Conservation (phyloP, 768 basidiomycete species). For the Leccinellum rugosiceps region DNA sequence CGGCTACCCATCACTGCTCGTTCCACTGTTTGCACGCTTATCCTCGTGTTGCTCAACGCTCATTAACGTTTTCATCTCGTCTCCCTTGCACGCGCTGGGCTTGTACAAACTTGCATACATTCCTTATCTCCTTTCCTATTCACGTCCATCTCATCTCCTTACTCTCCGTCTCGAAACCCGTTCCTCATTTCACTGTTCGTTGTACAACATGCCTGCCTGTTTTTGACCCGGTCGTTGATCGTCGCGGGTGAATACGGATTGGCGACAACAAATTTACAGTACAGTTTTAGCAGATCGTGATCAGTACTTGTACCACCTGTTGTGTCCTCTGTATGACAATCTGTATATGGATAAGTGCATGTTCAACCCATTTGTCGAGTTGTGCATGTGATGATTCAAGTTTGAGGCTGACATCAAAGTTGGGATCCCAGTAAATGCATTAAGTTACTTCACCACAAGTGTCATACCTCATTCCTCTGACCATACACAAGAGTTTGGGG, state of each 20-base stretch:
- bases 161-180: neutral
- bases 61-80: neutral
- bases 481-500: neutral
- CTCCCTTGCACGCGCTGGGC: neutral
- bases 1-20: constrained; percentile 3
- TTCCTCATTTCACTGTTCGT: constrained; percentile 5
- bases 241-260: constrained; percentile 1
- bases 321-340: constrained; percentile 22
- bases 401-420: neutral
- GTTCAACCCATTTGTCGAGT: neutral
- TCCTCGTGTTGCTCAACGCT: neutral
- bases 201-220: constrained; percentile 14
- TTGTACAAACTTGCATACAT: constrained; percentile 3
- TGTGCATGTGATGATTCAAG: neutral
- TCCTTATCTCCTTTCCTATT: neutral
- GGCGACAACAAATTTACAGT: constrained; percentile 18
- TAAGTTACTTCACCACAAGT: neutral
- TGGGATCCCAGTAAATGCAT: neutral
- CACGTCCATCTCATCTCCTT: neutral
- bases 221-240: constrained; percentile 12
- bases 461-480: neutral
- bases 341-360: constrained; percentile 19
- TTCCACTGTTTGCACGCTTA: neutral
- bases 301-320: constrained; percentile 19
- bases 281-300: constrained; percentile 8